Conservation (phyloP, 2,329 filamentous ascomycete species). For the Penicillium expansum region DNA sequence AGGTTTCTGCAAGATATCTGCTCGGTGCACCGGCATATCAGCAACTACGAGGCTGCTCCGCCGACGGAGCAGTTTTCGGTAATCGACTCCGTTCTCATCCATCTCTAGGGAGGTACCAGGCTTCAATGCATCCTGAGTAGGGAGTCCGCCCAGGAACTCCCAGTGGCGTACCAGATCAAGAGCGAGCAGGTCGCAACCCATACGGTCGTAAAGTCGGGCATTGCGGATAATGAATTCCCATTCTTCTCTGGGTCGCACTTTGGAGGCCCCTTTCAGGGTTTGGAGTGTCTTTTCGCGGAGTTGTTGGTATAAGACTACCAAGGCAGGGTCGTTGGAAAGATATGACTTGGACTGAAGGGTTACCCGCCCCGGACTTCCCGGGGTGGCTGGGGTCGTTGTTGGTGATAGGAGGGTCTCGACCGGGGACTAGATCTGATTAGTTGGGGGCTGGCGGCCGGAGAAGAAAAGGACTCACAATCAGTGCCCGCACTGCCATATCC, state of each 20-base stretch:
- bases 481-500: conserved; percentile 77
- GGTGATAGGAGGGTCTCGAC: conserved; percentile 65
- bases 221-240: conserved; percentile 89
- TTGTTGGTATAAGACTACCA: conserved; percentile 83
- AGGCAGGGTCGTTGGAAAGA: conserved; percentile 83
- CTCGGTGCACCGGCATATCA: conserved; percentile 54
- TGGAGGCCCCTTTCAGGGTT: conserved; percentile 79
- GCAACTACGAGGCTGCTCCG: conserved; percentile 77
- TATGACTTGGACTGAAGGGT: conserved; percentile 71
- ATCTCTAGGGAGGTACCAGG: conserved; percentile 32
- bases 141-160: conserved; percentile 45
- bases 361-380: conserved; percentile 58
- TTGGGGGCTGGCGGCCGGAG: not conserved
- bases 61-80: conserved; percentile 65
- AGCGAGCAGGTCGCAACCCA: conserved; percentile 89
- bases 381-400: conserved; percentile 46
- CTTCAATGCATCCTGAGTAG: conserved; percentile 32
- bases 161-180: conserved; percentile 66
- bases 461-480: conserved; percentile 61
- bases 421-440: conserved; percentile 58
- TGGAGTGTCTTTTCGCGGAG: conserved; percentile 78
- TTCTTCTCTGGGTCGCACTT: conserved; percentile 73
- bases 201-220: conserved; percentile 77
- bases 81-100: conserved; percentile 50
- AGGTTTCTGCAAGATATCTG: conserved; percentile 40